Evolutionary conservation across 2,329 filamentous ascomycete genomes (phyloP), one percentile per base, ranked within the genome.

Genomic region (Neofusicoccum umdonicola): DNA sequence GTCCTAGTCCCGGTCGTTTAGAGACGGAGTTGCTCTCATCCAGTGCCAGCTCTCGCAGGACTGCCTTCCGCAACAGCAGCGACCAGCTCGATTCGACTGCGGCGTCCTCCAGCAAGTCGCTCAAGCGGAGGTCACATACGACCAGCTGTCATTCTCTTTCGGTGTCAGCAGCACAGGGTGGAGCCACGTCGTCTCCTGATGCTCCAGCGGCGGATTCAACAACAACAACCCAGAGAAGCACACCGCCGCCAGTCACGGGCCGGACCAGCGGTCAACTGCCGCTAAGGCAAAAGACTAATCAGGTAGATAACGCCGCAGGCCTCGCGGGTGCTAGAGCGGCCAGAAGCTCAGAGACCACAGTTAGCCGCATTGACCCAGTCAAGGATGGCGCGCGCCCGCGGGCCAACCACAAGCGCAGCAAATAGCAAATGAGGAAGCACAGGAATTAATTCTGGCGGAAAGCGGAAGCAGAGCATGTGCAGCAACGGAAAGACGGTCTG

Each of bases 191-290:
- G 54, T 56, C 52, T 56, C 52, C 52, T 56, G 54, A 58, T 39
- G 41, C 39, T 35, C 39, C 27, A 44, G 37, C 39, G 41, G 54
- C 54, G 39, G 15, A 31, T 11, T 58, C 54, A 45, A 60, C 56
- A 37, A 37, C 56, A 47, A 15, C 44, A 27, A 42, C 42, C 56
- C 34, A 47, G 39, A 37, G 31, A 60, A 47, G 56, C 56, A 47
- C 56, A 60, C 56, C 56, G 56, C 56, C 56, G 27, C 56, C 42
- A 60, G 31, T 47, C 56, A 47, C 41, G 56, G 56, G 56, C 56
- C 56, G 56, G 56, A 60, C 56, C 56, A 60, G 56, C 56, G 56
- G 56, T 60, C 56, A 60, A 60, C 56, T 60, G 56, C 39, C 42
- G 56, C 56, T 60, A 37, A 60, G 37, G 42, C 41, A 47, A 60